Conservation (phyloP, 345 rosid genomes). For the Draba incana region DNA sequence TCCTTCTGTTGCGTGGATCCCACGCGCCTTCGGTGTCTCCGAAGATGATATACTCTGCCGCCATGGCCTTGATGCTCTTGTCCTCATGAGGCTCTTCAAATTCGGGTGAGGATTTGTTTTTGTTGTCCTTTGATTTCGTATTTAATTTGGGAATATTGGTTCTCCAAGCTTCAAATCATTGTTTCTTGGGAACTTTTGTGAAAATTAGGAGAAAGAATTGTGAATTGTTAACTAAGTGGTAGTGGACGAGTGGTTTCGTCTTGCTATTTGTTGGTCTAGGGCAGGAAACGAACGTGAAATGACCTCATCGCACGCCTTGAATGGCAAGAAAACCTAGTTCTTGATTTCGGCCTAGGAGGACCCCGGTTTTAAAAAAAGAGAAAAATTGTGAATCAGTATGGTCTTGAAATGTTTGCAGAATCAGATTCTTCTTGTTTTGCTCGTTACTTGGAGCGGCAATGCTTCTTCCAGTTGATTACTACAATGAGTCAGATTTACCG, state of each 20-base stretch:
- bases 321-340: too few species aligned
- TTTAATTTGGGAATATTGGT: background rate
- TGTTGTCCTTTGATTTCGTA: background rate
- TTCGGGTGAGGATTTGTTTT: slow-evolving; percentile 58
- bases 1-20: slow-evolving; percentile 89
- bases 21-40: slow-evolving; percentile 62
- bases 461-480: slow-evolving; percentile 78
- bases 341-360: too few species aligned
- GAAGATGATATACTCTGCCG: slow-evolving; percentile 71
- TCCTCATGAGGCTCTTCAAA: slow-evolving; percentile 82
- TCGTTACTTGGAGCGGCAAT: slow-evolving; percentile 65
- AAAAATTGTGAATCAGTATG: background rate
- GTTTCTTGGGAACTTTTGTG: background rate
- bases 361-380: too few species aligned
- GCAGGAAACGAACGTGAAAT: too few species aligned
- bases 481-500: slow-evolving; percentile 54
- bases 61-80: slow-evolving; percentile 77
- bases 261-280: too few species aligned
- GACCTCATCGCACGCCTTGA: too few species aligned
- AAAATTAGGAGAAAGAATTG: too few species aligned
- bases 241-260: too few species aligned
- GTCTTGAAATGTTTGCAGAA: slow-evolving; percentile 48
- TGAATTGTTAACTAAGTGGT: too few species aligned
- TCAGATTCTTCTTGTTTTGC: slow-evolving; percentile 70
- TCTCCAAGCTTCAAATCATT: background rate